Evolutionary conservation across 169 alveolate genomes (phyloP).

Genomic region (Cryptosporidium parvum): DNA sequence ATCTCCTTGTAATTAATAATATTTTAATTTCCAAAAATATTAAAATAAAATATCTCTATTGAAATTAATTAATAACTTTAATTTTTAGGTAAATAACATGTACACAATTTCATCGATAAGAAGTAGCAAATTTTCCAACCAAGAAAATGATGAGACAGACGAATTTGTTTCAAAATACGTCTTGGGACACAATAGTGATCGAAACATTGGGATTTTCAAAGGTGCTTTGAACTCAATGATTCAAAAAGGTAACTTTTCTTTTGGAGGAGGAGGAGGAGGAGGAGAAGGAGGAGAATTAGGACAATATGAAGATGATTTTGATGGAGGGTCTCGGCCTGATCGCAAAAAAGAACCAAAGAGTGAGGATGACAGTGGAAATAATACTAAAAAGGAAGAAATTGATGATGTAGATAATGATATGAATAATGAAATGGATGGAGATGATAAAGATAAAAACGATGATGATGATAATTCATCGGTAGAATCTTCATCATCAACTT

Average conservation of each 20-base stretch:
- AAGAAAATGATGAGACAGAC: conserved; percentile 57
- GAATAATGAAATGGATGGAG: conserved; percentile 79
- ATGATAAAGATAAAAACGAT: conserved; percentile 80
- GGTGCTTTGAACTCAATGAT: conserved; percentile 35
- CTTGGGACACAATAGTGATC: conserved; percentile 13
- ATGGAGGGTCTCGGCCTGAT: background rate
- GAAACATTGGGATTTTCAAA: conserved; percentile 57
- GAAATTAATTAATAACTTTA: background rate
- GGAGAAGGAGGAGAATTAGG: background rate
- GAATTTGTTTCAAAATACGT: conserved; percentile 53
- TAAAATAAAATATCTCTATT: background rate
- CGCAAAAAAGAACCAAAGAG: background rate
- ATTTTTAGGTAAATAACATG: conserved; percentile 68
- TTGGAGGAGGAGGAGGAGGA: conserved; percentile 72
- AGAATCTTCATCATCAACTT: conserved; percentile 57
- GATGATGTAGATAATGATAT: conserved; percentile 79
- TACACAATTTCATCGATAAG: conserved; percentile 46
- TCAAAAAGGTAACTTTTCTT: conserved; percentile 26
- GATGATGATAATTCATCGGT: conserved; percentile 77
- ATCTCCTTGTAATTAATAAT: background rate
- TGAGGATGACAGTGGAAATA: conserved; percentile 4
- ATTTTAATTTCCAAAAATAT: background rate
- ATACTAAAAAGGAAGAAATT: conserved; percentile 76
- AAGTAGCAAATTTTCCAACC: conserved; percentile 37
- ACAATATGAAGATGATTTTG: conserved; percentile 52